Evolutionary conservation across 1,284 basidiomycete genomes (phyloP), one percentile per base, ranked within the genome.

Genomic region (Boletus semigastroideus): DNA sequence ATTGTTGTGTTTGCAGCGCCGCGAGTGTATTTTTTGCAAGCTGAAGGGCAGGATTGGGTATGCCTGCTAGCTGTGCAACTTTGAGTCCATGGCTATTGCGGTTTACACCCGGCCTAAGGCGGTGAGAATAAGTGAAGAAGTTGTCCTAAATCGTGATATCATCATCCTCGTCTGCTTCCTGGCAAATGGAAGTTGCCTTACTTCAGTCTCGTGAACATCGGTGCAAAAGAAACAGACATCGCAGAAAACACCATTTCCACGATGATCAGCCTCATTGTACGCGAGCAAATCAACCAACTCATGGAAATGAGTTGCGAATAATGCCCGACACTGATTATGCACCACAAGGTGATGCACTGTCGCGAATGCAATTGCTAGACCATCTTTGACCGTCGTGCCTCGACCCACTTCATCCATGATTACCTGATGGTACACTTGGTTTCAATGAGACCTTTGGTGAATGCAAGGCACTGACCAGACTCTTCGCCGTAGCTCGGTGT

Each of bases 381-480:
- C 96, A 59, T 98, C 94, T 51, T 86, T 81, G 6, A 95, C 86
- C 0, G 94, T 94, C 3, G 97, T 99, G 19, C 96, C 96, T 58
- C 96, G 78, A 3, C 96, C 96, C 17, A 99, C 91, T 73, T 99
- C 96, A 66, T 98, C 94, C 91, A 98, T 95, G 58, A 98, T 94
- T 17, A 97, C 90, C 91, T 92, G 52, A 19, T 25, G 28, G 46
- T 16, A 42, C 27, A 16, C 44, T 53, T 47, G 41, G 45, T 44
- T 49, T 49, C 22, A n/a, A 36, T 14, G 19, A 42, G 19, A 42
- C 43, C 25, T 42, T 22, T 14, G 39, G 9, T 19, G 31, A 37
- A 53, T 45, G 38, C 41, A 30, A 3, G 25, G 25, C 13, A 72
- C 83, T 59, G 59, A 91, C 91, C 51, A 98, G 75, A 54, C 92